These are phyloP conservation scores for Fusarium nematophilum DNA, from an alignment of 2,329 filamentous ascomycete species.

Conservation along the genomic window DNA sequence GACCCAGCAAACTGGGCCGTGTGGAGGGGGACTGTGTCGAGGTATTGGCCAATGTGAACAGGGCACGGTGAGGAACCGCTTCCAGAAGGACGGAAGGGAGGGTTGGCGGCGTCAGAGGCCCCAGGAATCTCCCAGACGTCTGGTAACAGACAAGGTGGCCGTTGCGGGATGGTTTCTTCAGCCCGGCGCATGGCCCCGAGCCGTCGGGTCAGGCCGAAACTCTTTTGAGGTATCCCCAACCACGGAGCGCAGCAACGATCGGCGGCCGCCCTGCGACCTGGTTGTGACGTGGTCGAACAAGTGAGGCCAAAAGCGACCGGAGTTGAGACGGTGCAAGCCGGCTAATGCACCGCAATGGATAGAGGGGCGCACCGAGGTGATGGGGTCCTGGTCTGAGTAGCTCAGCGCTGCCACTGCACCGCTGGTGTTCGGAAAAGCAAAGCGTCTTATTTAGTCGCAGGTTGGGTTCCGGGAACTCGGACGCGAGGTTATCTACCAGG, in stretches of 20 bases:
- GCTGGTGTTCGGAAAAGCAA: not conserved
- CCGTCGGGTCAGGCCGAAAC: conserved; percentile 37
- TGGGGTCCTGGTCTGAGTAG: not conserved
- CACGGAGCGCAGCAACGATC: conserved; percentile 32
- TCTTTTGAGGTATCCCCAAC: conserved; percentile 17
- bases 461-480: too few species aligned
- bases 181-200: conserved; percentile 21
- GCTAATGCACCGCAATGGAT: conserved; percentile 31
- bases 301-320: conserved; percentile 14
- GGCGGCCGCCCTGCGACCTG: conserved; percentile 35
- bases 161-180: conserved; percentile 26
- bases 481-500: not conserved
- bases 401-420: too few species aligned
- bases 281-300: conserved; percentile 44
- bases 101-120: conserved; percentile 23
- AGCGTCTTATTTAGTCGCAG: conserved; percentile 1
- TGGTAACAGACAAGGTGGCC: conserved; percentile 25
- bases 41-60: conserved; percentile 31
- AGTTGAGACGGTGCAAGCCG: conserved; percentile 24
- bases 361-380: conserved; percentile 10
- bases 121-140: conserved; percentile 34
- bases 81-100: conserved; percentile 45
- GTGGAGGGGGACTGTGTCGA: conserved; percentile 34
- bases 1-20: conserved; percentile 34
- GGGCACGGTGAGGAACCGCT: conserved; percentile 28